These are phyloP conservation scores for Aspergillus affinis DNA, from an alignment of 495 filamentous ascomycete species.

Conservation along the genomic window DNA sequence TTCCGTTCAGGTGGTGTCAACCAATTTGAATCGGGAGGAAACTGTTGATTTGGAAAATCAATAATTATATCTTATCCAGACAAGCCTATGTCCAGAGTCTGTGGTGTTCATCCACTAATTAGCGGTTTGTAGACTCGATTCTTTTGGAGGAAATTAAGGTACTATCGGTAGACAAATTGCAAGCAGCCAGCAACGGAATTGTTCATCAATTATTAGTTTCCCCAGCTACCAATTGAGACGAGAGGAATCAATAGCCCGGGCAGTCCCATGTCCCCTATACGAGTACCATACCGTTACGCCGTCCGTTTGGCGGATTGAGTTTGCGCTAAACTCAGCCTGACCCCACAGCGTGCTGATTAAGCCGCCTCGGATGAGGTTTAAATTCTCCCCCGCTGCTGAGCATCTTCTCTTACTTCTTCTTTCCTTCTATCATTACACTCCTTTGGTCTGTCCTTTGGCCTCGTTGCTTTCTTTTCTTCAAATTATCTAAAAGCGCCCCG, in stretches of 20 bases:
- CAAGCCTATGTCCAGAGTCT: too few relatives aligned
- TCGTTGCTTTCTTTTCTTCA: slow-evolving; percentile 1
- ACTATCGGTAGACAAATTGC: too few relatives aligned
- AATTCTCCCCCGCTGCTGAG: background rate
- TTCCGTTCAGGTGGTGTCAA: slow-evolving; percentile 8
- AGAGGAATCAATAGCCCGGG: too few relatives aligned
- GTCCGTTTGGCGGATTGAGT: background rate
- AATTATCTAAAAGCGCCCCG: background rate
- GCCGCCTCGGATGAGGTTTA: background rate
- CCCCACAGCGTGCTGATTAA: background rate
- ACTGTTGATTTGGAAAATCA: slow-evolving; percentile 1
- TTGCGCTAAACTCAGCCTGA: background rate
- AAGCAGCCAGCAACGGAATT: too few relatives aligned
- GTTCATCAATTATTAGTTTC: too few relatives aligned
- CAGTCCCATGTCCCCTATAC: too few relatives aligned
- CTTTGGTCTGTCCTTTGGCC: background rate
- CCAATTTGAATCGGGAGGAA: slow-evolving; percentile 9
- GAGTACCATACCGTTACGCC: background rate
- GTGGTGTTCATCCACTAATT: too few relatives aligned
- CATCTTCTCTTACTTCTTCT: background rate
- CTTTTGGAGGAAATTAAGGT: too few relatives aligned
- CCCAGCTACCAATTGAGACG: too few relatives aligned
- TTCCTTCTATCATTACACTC: background rate
- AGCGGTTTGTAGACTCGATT: background rate
- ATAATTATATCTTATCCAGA: background rate